Conservation (phyloP, 495 filamentous ascomycete genomes). For the Aspergillus asperescens region DNA sequence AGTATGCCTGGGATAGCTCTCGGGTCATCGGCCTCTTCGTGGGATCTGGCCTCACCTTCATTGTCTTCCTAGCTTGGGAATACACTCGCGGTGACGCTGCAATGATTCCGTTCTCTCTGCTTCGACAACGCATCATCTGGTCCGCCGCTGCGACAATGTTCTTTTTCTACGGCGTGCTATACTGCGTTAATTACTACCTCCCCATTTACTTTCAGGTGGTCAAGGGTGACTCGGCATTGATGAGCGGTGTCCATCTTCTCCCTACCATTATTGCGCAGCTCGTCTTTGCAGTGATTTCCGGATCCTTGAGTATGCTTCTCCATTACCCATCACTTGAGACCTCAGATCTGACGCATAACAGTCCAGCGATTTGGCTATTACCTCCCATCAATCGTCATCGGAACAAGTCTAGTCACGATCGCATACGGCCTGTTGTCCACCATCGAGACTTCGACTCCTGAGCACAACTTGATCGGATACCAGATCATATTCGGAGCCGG, state of each 20-base stretch:
- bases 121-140: constrained; percentile 22
- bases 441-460: constrained; percentile 40
- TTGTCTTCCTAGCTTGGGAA: constrained; percentile 33
- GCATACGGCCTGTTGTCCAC: constrained; percentile 59
- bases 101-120: constrained; percentile 36
- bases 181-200: constrained; percentile 25
- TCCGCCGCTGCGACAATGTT: background rate
- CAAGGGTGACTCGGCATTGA: constrained; percentile 17
- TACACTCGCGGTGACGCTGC: constrained; percentile 40
- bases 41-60: constrained; percentile 20
- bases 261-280: constrained; percentile 41
- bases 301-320: constrained; percentile 20
- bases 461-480: constrained; percentile 55
- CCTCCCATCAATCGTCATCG: constrained; percentile 51
- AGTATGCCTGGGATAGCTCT: constrained; percentile 32
- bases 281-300: constrained; percentile 34
- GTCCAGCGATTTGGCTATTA: constrained; percentile 9
- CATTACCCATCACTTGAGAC: background rate
- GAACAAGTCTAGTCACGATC: constrained; percentile 47
- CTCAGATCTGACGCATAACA: background rate
- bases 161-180: constrained; percentile 10
- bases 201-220: constrained; percentile 37
- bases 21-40: constrained; percentile 37
- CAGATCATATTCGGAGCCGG: constrained; percentile 45
- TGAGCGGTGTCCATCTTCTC: constrained; percentile 28